Base-by-base conservation (phyloP, 805 yeast species). In the Suhomyces kilbournensis region DNA sequence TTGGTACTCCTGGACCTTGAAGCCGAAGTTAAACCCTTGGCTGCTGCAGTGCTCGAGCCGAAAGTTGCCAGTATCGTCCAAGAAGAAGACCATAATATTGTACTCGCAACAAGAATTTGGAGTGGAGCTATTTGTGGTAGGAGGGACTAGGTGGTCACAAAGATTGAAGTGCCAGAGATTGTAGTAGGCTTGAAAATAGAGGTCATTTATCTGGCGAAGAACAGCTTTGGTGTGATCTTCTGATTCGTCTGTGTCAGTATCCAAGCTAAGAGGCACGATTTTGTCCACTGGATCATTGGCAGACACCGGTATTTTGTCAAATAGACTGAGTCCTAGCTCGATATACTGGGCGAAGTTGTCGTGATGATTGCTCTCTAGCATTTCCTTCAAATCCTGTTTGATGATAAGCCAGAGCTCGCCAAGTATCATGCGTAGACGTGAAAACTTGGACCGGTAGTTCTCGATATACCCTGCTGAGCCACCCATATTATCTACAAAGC, bases 121-220 rank as follows among this genome's bases (percentile, higher is more conserved):
- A 2, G 7, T 8, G 26, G 26, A 25, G 2, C 26, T 40, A n/a
- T 7, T 3, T 4, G 25, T 5, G 25, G 22, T 14, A 2, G 44
- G 44, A 3, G 47, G 47, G 52, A 44, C 54, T 4, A 56, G 48
- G 46, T 62, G 76, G 62, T 87, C 93, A 60, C 90, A 81, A 44
- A 88, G 70, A 60, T 86, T 86, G 65, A 84, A 84, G 65, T 88
- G 90, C 96, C 96, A 88, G 52, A 85, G 75, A 60, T 84, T 84
- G 61, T 84, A 85, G 67, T 84, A 86, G 0, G 90, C 82, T 14
- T 80, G 74, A 62, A 83, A 81, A 58, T 84, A 82, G 39, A 78
- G 69, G 60, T 86, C 90, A 63, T 84, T 84, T 51, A 82, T 75
- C 53, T 72, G 74, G 62, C 79, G 71, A 22, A 69, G 60, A n/a